phyloP scores from a whole-genome alignment of 169 alveolate species.

The Plasmodium adleri region DNA sequence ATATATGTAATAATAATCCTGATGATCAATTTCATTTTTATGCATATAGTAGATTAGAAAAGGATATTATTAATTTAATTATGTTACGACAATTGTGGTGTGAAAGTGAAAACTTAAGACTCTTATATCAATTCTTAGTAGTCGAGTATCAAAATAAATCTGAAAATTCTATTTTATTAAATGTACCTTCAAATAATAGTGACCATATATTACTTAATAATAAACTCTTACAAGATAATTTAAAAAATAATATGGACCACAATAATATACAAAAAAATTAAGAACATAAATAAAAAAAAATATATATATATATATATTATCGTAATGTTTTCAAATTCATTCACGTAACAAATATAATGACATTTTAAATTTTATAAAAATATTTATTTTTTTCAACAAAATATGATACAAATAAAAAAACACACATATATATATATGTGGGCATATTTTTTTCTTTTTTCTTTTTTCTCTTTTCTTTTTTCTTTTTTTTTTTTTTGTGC shows the following conservation, averaged over 20 bases:
- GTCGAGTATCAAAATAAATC: constrained; percentile 65
- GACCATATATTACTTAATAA: constrained; percentile 11
- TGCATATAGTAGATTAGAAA: constrained; percentile 77
- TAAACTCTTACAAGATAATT: constrained; percentile 19
- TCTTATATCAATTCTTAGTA: constrained; percentile 41
- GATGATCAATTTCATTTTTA: constrained; percentile 76
- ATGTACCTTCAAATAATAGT: constrained; percentile 8
- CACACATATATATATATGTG: background rate
- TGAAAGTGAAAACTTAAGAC: constrained; percentile 56
- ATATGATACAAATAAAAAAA: background rate
- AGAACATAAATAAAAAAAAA: background rate
- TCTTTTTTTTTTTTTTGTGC: too few species aligned
- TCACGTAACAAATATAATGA: too few species aligned
- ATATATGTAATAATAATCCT: constrained; percentile 73
- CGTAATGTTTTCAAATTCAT: background rate
- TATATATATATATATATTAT: background rate
- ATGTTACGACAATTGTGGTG: constrained; percentile 74
- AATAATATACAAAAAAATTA: background rate
- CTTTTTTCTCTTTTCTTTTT: too few species aligned
- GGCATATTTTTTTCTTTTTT: too few species aligned
- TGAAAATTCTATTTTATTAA: constrained; percentile 50
- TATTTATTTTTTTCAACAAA: background rate
- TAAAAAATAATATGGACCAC: constrained; percentile 1
- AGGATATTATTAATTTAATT: constrained; percentile 69
- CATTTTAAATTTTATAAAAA: too few species aligned